phyloP scores from a whole-genome alignment of 148 eudicot species.

The Amaranthus hypochondriacus region DNA sequence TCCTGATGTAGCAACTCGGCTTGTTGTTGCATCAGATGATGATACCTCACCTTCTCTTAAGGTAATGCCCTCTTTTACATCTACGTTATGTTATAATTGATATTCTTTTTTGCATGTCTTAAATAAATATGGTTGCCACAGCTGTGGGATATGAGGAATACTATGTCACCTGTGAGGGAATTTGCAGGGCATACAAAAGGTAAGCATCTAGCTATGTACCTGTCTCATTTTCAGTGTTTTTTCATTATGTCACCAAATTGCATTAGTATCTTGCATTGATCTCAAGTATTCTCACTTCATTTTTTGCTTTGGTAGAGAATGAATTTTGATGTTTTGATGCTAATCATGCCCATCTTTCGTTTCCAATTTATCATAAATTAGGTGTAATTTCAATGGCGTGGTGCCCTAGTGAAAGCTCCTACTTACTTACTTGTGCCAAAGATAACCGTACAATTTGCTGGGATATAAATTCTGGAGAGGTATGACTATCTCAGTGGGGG shows the following conservation, averaged over 20 bases:
- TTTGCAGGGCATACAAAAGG: slow-evolving; percentile 95
- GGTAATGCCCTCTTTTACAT: slow-evolving; percentile 33
- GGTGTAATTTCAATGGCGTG: slow-evolving; percentile 97
- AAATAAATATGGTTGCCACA: slow-evolving; percentile 29
- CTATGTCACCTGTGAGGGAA: slow-evolving; percentile 77
- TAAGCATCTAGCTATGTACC: slow-evolving; percentile 17
- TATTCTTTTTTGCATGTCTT: slow-evolving; percentile 9
- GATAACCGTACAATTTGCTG: slow-evolving; percentile 96
- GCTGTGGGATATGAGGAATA: slow-evolving; percentile 97
- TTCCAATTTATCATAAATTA: slow-evolving; percentile 19
- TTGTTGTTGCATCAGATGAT: slow-evolving; percentile 94
- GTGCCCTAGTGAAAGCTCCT: slow-evolving; percentile 90
- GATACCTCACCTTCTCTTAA: slow-evolving; percentile 77
- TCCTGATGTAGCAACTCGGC: slow-evolving; percentile 91
- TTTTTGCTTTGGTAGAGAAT: background rate
- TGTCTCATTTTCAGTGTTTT: background rate
- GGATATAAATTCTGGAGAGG: slow-evolving; percentile 88
- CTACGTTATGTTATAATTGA: background rate
- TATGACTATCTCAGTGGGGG: slow-evolving; percentile 15
- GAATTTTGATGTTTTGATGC: background rate
- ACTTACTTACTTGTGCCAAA: slow-evolving; percentile 86
- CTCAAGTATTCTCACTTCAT: no score
- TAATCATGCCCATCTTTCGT: background rate
- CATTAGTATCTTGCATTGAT: background rate
- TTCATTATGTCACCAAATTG: background rate